A percentile compares a stretch with the other conserved stretches of the same genome.
Conservation (phyloP, 1,284 basidiomycete species). For the Apiotrichum sp. region DNA sequence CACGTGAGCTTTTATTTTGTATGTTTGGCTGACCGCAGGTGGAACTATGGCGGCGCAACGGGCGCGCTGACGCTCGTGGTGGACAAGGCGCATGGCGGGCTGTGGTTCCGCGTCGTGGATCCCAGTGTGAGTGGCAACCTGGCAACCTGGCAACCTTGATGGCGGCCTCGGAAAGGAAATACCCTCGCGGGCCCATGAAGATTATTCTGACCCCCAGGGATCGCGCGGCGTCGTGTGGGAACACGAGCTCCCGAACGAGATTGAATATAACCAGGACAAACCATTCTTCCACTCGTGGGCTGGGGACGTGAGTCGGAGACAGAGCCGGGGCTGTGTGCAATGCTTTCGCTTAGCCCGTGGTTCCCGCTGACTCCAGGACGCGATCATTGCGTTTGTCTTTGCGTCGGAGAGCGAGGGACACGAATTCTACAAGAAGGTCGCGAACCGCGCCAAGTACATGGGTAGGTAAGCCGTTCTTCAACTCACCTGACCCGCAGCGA, state of each 20-base stretch:
- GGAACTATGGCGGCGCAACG: constrained; percentile 78
- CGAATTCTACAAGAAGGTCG: constrained; percentile 83
- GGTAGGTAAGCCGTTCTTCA: constrained; percentile 42
- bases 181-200: no score
- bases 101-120: constrained; percentile 73
- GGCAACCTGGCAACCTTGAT: no score
- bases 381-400: constrained; percentile 75
- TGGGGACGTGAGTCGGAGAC: constrained; percentile 66
- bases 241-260: constrained; percentile 80
- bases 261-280: constrained; percentile 79
- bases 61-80: constrained; percentile 70
- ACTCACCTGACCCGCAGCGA: constrained; percentile 17
- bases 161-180: no score
- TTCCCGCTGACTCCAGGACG: constrained; percentile 22
- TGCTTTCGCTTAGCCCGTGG: no score
- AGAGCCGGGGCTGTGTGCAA: not conserved
- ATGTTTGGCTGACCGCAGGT: constrained; percentile 48
- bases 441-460: constrained; percentile 59
- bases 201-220: constrained; percentile 47
- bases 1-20: constrained; percentile 24
- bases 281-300: constrained; percentile 91
- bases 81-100: constrained; percentile 57
- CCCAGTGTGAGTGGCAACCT: constrained; percentile 49
- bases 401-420: constrained; percentile 81
- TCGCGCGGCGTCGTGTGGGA: constrained; percentile 88